These are phyloP conservation scores for Macrophomina pseudophaseolina DNA, from an alignment of 2,329 filamentous ascomycete genomes.

Conservation along the genomic window DNA sequence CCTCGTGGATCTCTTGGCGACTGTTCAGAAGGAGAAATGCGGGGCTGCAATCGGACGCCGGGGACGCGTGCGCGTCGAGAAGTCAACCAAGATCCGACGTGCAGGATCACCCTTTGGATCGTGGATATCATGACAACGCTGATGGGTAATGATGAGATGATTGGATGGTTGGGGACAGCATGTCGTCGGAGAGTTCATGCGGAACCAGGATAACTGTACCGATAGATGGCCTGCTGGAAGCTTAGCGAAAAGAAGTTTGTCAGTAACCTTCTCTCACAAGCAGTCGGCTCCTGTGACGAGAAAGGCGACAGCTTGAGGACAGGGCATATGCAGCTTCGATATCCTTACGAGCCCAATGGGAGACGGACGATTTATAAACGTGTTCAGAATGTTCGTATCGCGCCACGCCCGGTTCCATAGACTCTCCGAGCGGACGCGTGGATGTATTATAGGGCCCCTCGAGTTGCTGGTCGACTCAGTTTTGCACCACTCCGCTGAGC, in stretches of 20 bases:
- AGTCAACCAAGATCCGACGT: background rate
- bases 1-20: background rate
- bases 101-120: background rate
- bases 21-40: background rate
- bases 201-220: background rate
- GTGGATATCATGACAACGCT: background rate
- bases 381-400: background rate
- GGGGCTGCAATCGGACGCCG: background rate
- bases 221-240: background rate
- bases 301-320: slow-evolving; percentile 9
- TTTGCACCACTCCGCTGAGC: background rate
- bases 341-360: background rate
- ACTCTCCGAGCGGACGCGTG: background rate
- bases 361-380: background rate
- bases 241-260: background rate
- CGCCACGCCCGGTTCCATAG: background rate
- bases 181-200: background rate
- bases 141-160: background rate
- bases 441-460: background rate
- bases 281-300: slow-evolving; percentile 10
- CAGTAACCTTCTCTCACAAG: background rate
- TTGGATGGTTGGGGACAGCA: background rate
- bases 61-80: background rate
- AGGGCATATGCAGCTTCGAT: background rate
- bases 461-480: background rate